Evolutionary conservation across 805 yeast species (phyloP), one percentile per base, ranked within the genome.

Genomic region (Metschnikowia similis): DNA sequence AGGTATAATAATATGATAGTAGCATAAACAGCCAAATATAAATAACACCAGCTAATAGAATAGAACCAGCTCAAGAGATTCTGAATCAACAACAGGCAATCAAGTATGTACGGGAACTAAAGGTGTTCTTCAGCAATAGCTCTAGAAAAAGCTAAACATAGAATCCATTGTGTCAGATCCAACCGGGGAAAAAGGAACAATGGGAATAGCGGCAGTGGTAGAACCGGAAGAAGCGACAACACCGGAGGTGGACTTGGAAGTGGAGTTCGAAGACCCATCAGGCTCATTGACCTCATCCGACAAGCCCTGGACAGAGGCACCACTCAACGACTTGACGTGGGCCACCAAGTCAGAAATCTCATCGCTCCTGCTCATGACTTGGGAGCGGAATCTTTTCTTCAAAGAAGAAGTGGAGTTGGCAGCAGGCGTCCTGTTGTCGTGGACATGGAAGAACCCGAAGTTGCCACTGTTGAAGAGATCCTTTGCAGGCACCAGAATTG

Each of bases 341-440:
- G 56, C 59, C 41, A 57, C 51, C 46, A 66, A 62, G 55, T 58
- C 63, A 27, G 60, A 38, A n/a, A 40, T 53, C 28, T 48, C 72
- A 52, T 66, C 75, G 61, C 69, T 70, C 58, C 62, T 62, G 52
- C 57, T 58, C 51, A 65, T 58, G 48, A 69, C 63, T 45, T 57
- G 47, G 9, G 57, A 39, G 54, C 49, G 49, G 56, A 57, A 57
- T 68, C 76, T 69, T 62, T 62, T 71, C 64, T 70, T 70, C 61
- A 70, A 58, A 35, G 71, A 71, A 51, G 68, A 66, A 55, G 76
- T 68, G 36, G 76, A 70, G 69, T 72, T 72, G 32, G 69, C 54
- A 35, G 64, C 60, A 43, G 73, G 69, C 13, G 59, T 42, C 54
- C 60, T 48, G 34, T 59, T 58, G 13, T 49, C 55, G 52, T 61